Evolutionary conservation across 441 rosid species (phyloP).

Genomic region (Gossypium gossypioides): DNA sequence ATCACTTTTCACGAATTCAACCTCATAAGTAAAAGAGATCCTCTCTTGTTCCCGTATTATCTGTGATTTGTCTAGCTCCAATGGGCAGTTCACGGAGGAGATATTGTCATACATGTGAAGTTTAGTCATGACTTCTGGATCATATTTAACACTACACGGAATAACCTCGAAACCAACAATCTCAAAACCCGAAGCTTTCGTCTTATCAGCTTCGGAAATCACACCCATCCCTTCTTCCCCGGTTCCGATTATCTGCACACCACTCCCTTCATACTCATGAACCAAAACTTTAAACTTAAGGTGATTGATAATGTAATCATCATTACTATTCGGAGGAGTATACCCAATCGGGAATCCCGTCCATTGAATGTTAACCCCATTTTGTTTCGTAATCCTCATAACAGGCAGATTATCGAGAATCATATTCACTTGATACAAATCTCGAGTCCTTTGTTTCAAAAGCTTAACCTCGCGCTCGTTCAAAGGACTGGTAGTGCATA

Average conservation of each 20-base stretch:
- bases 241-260: constrained; percentile 78
- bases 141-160: constrained; percentile 73
- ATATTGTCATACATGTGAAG: constrained; percentile 53
- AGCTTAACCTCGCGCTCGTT: constrained; percentile 77
- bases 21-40: constrained; percentile 81
- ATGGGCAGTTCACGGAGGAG: constrained; percentile 51
- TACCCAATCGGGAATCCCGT: constrained; percentile 92
- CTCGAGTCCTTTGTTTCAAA: constrained; percentile 76
- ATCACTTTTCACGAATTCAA: constrained; percentile 73
- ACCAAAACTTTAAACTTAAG: constrained; percentile 81
- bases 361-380: constrained; percentile 75
- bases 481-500: constrained; percentile 50
- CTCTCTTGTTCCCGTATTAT: constrained; percentile 74
- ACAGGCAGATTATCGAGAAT: constrained; percentile 89
- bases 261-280: constrained; percentile 78
- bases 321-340: constrained; percentile 57
- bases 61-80: constrained; percentile 70
- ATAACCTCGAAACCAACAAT: constrained; percentile 87
- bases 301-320: constrained; percentile 81
- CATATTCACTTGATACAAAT: constrained; percentile 86
- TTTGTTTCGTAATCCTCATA: constrained; percentile 62
- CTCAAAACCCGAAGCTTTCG: constrained; percentile 66
- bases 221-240: constrained; percentile 93
- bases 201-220: constrained; percentile 68
- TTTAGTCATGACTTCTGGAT: constrained; percentile 48